These are phyloP conservation scores for Saccharomycopsis selenospora DNA, from an alignment of 805 yeast species.

Conservation along the genomic window DNA sequence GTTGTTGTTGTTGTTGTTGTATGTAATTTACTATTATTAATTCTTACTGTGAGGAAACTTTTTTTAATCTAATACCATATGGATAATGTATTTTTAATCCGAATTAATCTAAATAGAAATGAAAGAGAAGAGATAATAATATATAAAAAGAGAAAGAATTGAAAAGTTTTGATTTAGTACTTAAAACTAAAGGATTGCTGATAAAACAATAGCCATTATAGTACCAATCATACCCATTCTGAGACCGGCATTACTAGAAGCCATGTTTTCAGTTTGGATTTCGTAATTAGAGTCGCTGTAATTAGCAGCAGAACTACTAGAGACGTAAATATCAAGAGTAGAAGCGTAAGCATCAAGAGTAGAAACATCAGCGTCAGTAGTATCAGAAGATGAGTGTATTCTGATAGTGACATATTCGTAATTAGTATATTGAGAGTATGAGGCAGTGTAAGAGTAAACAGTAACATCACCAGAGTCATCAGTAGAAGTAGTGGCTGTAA, in stretches of 20 bases:
- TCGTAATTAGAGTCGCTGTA: background rate
- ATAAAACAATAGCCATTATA: background rate
- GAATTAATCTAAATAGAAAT: too few relatives aligned
- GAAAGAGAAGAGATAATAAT: too few relatives aligned
- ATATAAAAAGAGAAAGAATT: too few relatives aligned
- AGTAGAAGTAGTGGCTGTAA: slow-evolving; percentile 24
- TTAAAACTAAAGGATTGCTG: too few relatives aligned
- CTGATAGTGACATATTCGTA: background rate
- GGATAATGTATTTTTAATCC: too few relatives aligned
- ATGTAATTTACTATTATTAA: too few relatives aligned
- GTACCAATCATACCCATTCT: background rate
- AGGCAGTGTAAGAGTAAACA: slow-evolving; percentile 4
- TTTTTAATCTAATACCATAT: too few relatives aligned
- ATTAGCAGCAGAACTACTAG: background rate
- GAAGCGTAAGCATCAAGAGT: background rate
- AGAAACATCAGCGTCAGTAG: background rate
- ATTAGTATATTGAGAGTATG: background rate
- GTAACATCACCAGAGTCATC: slow-evolving; percentile 11
- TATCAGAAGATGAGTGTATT: too few relatives aligned
- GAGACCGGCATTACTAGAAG: background rate
- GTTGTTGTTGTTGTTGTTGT: too few relatives aligned
- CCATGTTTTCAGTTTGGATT: background rate
- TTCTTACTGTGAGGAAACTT: too few relatives aligned
- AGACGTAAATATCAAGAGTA: background rate
- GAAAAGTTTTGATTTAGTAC: too few relatives aligned